These are phyloP conservation scores for Penicillium occitanis DNA, from an alignment of 2,329 filamentous ascomycete genomes.

Conservation along the genomic window DNA sequence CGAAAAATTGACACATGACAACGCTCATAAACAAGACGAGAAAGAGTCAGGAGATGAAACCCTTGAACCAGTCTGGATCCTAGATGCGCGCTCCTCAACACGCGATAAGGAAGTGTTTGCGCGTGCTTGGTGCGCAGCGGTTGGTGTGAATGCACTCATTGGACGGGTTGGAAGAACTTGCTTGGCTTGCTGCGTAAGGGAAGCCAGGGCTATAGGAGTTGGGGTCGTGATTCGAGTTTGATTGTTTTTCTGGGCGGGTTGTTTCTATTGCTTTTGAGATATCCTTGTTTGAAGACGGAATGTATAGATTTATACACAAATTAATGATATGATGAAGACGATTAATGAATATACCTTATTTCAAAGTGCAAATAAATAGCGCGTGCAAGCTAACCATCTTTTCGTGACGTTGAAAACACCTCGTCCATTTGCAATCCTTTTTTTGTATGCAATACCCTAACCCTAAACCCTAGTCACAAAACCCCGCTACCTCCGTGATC, in stretches of 20 bases:
- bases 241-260: neutral
- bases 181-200: slow-evolving; percentile 44
- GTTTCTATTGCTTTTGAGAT: neutral
- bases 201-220: slow-evolving; percentile 43
- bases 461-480: neutral
- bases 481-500: neutral
- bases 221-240: slow-evolving; percentile 41
- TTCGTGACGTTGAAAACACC: too few species aligned
- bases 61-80: slow-evolving; percentile 31
- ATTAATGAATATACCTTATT: neutral
- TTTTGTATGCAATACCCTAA: neutral
- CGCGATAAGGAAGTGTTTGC: slow-evolving; percentile 42
- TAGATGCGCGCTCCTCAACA: slow-evolving; percentile 37
- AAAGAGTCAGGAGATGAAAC: neutral
- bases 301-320: neutral
- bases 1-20: neutral
- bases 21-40: neutral
- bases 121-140: slow-evolving; percentile 47
- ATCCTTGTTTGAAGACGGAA: neutral
- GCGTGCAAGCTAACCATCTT: too few species aligned
- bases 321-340: neutral
- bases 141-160: slow-evolving; percentile 44
- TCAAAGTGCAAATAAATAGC: neutral
- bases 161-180: slow-evolving; percentile 42
- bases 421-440: neutral